Percentiles rank a stretch among this genome's conserved stretches.
phyloP scores from a whole-genome alignment of 148 eudicot species.

The Pharnaceum exiguum region DNA sequence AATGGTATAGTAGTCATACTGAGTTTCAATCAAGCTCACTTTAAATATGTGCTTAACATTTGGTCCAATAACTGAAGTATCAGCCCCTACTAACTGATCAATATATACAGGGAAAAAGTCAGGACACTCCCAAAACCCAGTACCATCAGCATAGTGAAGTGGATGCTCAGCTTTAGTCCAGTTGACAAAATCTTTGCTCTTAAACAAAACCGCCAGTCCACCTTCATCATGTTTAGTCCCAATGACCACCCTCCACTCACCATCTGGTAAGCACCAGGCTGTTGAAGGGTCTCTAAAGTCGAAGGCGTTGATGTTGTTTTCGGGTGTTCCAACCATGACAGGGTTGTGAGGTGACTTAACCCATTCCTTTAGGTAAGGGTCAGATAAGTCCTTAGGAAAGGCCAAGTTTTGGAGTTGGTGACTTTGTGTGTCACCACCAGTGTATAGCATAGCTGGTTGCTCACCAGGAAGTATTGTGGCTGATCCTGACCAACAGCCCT shows the following conservation, averaged over 20 bases:
- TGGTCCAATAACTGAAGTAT: conserved; percentile 29
- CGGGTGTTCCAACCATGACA: conserved; percentile 5
- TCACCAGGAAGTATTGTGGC: conserved; percentile 25
- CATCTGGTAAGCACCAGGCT: conserved; percentile 34
- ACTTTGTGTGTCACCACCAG: not conserved
- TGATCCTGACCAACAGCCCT: conserved; percentile 42
- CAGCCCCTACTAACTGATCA: conserved; percentile 21
- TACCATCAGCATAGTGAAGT: conserved; percentile 13
- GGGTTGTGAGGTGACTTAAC: conserved; percentile 29
- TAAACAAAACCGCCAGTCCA: conserved; percentile 35
- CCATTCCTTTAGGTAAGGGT: conserved; percentile 38
- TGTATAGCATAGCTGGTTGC: conserved; percentile 31
- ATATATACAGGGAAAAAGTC: conserved; percentile 57
- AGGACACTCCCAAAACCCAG: conserved; percentile 74
- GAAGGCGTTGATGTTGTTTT: conserved; percentile 22
- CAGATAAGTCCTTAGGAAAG: conserved; percentile 28
- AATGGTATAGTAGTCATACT: conserved; percentile 42
- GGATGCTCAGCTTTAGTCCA: conserved; percentile 33
- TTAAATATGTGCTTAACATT: conserved; percentile 46
- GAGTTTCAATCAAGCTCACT: conserved; percentile 32
- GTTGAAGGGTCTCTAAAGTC: conserved; percentile 50
- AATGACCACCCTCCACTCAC: conserved; percentile 26
- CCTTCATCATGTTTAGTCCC: conserved; percentile 13
- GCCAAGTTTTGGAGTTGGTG: conserved; percentile 36
- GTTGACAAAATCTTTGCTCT: conserved; percentile 35